Base-by-base conservation (phyloP, 352 stramenopile genomes). In the Pythium brachiatum region DNA sequence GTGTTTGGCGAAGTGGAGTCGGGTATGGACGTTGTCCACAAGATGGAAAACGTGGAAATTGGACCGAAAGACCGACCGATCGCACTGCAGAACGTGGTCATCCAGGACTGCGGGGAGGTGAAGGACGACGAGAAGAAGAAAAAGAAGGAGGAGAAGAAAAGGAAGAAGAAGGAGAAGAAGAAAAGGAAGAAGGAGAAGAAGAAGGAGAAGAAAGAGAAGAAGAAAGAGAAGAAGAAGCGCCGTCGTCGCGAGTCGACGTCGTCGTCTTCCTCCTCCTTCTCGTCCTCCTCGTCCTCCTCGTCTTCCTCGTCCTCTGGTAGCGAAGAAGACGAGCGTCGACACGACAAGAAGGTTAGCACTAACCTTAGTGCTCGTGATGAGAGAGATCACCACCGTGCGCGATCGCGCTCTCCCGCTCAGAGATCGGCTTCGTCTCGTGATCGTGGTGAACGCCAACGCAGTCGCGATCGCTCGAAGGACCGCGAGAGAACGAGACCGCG, bases 1-100 rank as follows among this genome's bases (percentile, higher is more conserved):
- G 97, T 99, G n/a, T 99, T 99, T 76, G 97, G 97, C 20, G 90
- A 98, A 63, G 97, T 99, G 15, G 71, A 82, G 23, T 65, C 62
- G 4, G 89, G 88, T 0, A 86, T 89, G 74, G 66, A 89, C 12
- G 72, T 92, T 43, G 75, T 95, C 54, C 69, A 64, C 44, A 88
- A 89, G 57, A 98, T 99, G 77, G 97, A 99, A 70, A 76, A 78
- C 53, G 85, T 91, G 20, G 72, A 96, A 43, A 96, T 79, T 7
- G 86, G 84, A 44, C 55, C 69, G 4, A 86, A 81, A 51, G 83
- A 98, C 68, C 96, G 94, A 47, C 79, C 79, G 0, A 73, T 75
- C 47, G 78, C 95, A 7, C 75, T 90, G 53, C 81, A 96, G 50
- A 72, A 88, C 44, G 89, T 99, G 48, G 65, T 98, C 26, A 98